Conservation (phyloP, 257 asterid genomes). For the Penstemon eatonii region DNA sequence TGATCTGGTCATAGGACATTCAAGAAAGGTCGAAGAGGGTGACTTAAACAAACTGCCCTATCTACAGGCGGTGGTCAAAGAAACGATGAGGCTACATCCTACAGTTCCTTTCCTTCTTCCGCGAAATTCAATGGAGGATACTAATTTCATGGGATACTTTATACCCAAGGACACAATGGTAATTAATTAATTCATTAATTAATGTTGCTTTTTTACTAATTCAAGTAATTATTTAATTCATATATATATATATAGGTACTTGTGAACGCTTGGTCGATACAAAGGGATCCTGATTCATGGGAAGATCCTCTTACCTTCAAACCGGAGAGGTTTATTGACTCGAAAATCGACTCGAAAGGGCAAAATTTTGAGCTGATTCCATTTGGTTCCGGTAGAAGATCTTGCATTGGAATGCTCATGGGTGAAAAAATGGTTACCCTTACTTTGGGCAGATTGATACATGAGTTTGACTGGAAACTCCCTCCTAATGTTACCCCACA, state of each 20-base stretch:
- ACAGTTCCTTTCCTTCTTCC: conserved; percentile 39
- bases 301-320: conserved; percentile 36
- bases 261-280: too few relatives aligned
- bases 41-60: conserved; percentile 34
- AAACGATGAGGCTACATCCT: conserved; percentile 40
- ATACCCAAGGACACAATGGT: conserved; percentile 38
- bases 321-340: conserved; percentile 53
- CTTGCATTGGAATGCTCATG: conserved; percentile 47
- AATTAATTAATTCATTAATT: too few relatives aligned
- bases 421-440: conserved; percentile 46
- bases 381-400: conserved; percentile 53
- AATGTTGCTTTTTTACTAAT: too few relatives aligned
- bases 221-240: too few relatives aligned
- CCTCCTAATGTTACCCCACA: conserved; percentile 18
- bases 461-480: conserved; percentile 50
- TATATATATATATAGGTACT: too few relatives aligned
- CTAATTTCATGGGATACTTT: conserved; percentile 40
- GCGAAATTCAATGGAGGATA: conserved; percentile 34
- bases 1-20: conserved; percentile 18
- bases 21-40: conserved; percentile 28
- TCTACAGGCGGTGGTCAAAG: conserved; percentile 43
- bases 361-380: conserved; percentile 47
- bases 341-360: conserved; percentile 44
- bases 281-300: conserved; percentile 30
- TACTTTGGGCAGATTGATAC: conserved; percentile 43